Evolutionary conservation across 2,329 filamentous ascomycete genomes (phyloP), one percentile per base, ranked within the genome.

Genomic region (Truncatella angustata): DNA sequence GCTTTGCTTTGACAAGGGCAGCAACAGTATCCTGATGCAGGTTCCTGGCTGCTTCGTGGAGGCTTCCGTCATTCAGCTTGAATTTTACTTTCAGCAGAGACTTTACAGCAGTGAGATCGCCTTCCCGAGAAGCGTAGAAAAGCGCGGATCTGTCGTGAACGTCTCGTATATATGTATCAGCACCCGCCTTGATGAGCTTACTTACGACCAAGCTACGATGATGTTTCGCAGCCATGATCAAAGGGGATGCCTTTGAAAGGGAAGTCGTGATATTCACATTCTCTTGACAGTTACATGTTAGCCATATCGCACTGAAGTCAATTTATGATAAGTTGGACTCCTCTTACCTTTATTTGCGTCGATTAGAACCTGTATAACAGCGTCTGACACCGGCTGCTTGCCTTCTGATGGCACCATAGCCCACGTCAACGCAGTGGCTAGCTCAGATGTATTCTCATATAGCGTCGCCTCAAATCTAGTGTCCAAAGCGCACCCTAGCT

Each of bases 41-140:
- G 20, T 60, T 53, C 6, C 63, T 58, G 4, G 63, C 58, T 1
- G 66, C 66, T 53, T 67, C 66, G 47, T 67, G 64, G 4, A 68
- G 60, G 51, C 65, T 68, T 4, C 66, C 66, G 32, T 69, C 66
- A 44, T 68, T 67, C 11, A 53, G 32, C 3, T 52, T 52, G 6
- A 58, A 57, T 4, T 59, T 62, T 7, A 52, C 51, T 37, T 60
- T 57, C 5, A 69, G 54, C 11, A 69, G 53, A 9, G 60, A 37
- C 5, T 60, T 51, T 7, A 66, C 58, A 7, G 61, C 44, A 9
- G 62, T 56, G 1, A 59, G 34, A 45, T 64, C 52, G 12, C 66
- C 66, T 9, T 45, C 50, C 4, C 58, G 54, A 5, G 64, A 55
- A 6, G 65, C 66, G 49, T 65, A 66, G 45, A 64, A 66, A 7